A percentile compares a stretch with the other conserved stretches of the same genome.
Evolutionary conservation across 768 basidiomycete genomes (phyloP).

Genomic region (Amanita muscaria): DNA sequence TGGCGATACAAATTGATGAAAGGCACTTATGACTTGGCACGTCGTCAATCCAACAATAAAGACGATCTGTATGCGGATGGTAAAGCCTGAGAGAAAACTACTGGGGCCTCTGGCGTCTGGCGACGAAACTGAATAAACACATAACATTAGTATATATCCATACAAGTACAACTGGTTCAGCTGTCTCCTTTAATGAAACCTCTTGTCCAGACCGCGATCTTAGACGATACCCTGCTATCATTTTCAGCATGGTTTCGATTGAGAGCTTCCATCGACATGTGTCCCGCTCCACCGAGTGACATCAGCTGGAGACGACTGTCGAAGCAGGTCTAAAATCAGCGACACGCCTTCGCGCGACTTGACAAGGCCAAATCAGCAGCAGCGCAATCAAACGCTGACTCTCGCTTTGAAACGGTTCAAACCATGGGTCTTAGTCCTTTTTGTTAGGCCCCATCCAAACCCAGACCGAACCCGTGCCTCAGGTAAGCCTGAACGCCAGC

Average conservation of each 20-base stretch:
- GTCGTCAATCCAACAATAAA: too few relatives aligned
- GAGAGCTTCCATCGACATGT: background rate
- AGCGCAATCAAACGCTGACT: conserved; percentile 38
- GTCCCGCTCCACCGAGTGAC: conserved; percentile 31
- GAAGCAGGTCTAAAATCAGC: conserved; percentile 67
- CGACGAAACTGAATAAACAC: too few relatives aligned
- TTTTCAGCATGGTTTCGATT: conserved; percentile 4
- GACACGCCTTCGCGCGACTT: conserved; percentile 89
- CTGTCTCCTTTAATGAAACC: conserved; percentile 23
- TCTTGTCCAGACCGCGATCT: conserved; percentile 27
- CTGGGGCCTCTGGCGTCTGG: too few relatives aligned
- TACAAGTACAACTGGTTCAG: conserved; percentile 1
- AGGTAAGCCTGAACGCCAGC: too few relatives aligned
- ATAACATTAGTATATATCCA: too few relatives aligned
- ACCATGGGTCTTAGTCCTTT: conserved; percentile 80
- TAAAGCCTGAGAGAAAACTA: too few relatives aligned
- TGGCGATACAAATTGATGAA: too few relatives aligned
- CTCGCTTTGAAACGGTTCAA: conserved; percentile 75
- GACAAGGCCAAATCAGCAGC: conserved; percentile 9
- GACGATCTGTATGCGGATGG: too few relatives aligned
- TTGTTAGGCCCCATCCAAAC: conserved; percentile 87
- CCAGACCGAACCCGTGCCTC: conserved; percentile 83
- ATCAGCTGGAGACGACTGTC: conserved; percentile 64
- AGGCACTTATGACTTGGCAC: too few relatives aligned
- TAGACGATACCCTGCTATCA: conserved; percentile 1